phyloP scores from a whole-genome alignment of 2,329 filamentous ascomycete species.

The Xylaria sp. region DNA sequence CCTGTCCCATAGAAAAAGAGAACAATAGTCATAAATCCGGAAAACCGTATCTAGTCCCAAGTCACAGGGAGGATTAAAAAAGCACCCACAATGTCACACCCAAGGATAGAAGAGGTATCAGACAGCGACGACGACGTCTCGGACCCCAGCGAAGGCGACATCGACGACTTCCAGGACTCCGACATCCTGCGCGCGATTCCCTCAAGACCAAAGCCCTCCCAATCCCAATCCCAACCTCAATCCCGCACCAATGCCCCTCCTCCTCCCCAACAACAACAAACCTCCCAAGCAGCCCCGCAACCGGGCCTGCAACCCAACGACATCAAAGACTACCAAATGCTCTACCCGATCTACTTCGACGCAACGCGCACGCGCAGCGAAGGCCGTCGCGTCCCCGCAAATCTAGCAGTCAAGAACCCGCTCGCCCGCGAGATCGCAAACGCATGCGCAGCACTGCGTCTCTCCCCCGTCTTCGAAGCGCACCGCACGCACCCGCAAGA shows the following conservation, averaged over 20 bases:
- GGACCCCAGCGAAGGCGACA: constrained; percentile 89
- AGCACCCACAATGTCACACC: constrained; percentile 74
- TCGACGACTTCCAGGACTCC: constrained; percentile 70
- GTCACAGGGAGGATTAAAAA: not conserved
- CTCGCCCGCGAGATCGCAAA: constrained; percentile 89
- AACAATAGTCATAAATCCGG: not conserved
- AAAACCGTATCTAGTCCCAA: not conserved
- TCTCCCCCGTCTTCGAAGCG: constrained; percentile 85
- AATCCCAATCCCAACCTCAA: constrained; percentile 43
- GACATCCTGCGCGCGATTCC: constrained; percentile 65
- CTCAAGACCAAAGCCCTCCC: constrained; percentile 47
- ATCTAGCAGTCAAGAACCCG: constrained; percentile 83
- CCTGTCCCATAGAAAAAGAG: not conserved
- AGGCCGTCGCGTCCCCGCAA: constrained; percentile 79
- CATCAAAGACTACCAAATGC: constrained; percentile 83
- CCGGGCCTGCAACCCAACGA: constrained; percentile 60
- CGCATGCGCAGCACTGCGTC: constrained; percentile 78
- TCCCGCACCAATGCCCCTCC: constrained; percentile 39
- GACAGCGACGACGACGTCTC: constrained; percentile 75
- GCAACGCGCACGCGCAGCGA: constrained; percentile 76
- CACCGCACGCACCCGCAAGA: constrained; percentile 95
- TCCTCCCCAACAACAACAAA: constrained; percentile 26
- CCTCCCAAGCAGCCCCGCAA: constrained; percentile 48
- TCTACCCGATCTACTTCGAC: constrained; percentile 98
- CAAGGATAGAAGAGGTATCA: constrained; percentile 91